Evolutionary conservation across 331 rosid species (phyloP).

Genomic region (Malus hybrid): DNA sequence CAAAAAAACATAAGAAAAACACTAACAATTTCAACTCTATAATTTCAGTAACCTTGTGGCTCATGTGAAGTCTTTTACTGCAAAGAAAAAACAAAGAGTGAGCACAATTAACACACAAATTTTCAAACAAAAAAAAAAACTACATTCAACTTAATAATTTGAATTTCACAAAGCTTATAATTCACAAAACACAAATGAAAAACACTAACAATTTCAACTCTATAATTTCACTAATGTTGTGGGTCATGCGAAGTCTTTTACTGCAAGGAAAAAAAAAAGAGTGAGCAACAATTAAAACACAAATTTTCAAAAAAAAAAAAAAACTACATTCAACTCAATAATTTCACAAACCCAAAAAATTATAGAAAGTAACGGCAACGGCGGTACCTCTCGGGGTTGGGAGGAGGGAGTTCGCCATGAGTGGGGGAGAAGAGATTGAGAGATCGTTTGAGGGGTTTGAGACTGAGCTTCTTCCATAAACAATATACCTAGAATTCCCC

Average conservation of each 20-base stretch:
- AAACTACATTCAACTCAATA: no score
- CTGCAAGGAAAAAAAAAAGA: not conserved
- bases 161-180: no score
- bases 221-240: no score
- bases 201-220: no score
- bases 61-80: slow-evolving; percentile 59
- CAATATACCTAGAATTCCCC: no score
- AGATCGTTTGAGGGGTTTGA: slow-evolving; percentile 75
- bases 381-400: slow-evolving; percentile 45
- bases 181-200: no score
- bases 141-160: no score
- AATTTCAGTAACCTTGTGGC: slow-evolving; percentile 55
- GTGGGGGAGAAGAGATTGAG: slow-evolving; percentile 78
- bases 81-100: not conserved
- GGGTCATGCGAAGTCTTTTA: no score
- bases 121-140: no score
- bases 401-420: slow-evolving; percentile 56
- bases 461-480: slow-evolving; percentile 54
- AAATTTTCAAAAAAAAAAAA: not conserved
- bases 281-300: not conserved
- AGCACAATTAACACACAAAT: no score
- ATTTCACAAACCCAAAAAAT: no score
- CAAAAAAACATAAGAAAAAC: not conserved
- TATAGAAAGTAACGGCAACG: not conserved
- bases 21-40: not conserved